A percentile compares a stretch with the other conserved stretches of the same genome.
Conservation (phyloP, 1,284 basidiomycete genomes). For the Malassezia pachydermatis region DNA sequence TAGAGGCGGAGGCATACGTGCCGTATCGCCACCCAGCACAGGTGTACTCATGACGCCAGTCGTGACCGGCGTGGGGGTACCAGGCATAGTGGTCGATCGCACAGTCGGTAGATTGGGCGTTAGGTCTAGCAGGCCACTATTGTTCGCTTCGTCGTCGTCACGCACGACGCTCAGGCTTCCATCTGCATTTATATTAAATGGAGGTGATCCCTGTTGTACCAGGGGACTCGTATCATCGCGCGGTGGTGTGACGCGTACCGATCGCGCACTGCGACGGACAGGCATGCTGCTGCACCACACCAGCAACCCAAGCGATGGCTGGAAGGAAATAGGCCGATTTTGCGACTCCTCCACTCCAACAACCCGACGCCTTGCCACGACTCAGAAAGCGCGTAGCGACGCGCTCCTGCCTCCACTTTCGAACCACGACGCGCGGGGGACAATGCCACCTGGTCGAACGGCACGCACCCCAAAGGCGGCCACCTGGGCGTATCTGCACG, state of each 20-base stretch:
- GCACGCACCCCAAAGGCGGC: neutral
- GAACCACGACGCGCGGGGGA: neutral
- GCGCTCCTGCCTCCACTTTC: too few species aligned
- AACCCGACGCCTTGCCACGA: too few species aligned
- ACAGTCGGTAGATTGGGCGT: conserved; percentile 25
- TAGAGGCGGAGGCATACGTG: conserved; percentile 8
- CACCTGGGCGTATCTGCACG: neutral
- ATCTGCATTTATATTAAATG: conserved; percentile 22
- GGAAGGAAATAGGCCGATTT: too few species aligned
- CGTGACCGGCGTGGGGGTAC: neutral
- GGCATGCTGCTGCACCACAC: too few species aligned
- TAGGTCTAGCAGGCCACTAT: conserved; percentile 39
- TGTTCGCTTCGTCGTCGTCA: conserved; percentile 38
- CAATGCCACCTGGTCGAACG: neutral
- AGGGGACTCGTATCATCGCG: neutral
- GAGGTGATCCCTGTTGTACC: neutral
- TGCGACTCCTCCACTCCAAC: too few species aligned
- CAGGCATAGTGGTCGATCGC: neutral
- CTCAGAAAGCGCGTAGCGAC: too few species aligned
- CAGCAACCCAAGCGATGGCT: too few species aligned
- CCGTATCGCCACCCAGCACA: conserved; percentile 3
- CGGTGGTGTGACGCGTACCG: too few species aligned
- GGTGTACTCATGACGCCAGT: conserved; percentile 16
- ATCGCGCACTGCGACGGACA: too few species aligned
- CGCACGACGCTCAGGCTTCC: conserved; percentile 42